A percentile compares a stretch with the other conserved stretches of the same genome.
Conservation (phyloP, 768 basidiomycete species). For the Epithele typhae region DNA sequence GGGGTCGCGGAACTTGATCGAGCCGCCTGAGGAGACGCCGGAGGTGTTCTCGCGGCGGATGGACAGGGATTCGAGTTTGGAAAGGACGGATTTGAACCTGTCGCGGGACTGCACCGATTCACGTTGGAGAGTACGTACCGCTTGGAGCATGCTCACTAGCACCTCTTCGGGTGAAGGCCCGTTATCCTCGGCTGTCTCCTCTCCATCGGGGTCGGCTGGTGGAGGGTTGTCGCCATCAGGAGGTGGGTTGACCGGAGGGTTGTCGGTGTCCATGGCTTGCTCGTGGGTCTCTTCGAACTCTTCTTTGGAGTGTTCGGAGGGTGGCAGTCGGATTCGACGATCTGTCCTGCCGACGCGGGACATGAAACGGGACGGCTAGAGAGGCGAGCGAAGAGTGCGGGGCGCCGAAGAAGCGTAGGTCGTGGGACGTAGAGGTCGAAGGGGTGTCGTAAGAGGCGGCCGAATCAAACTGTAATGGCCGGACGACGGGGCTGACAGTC, state of each 20-base stretch:
- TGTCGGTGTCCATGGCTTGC: too few species aligned
- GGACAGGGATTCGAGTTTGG: not conserved
- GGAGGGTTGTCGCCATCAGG: not conserved
- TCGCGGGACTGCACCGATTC: not conserved
- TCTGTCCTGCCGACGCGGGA: too few species aligned
- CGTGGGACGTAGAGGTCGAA: not conserved
- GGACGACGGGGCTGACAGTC: not conserved
- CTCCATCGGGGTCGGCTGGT: not conserved
- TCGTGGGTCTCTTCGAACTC: too few species aligned
- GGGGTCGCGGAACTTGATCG: too few species aligned
- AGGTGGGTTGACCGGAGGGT: not conserved
- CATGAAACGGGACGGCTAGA: too few species aligned
- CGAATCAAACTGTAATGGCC: conserved; percentile 4
- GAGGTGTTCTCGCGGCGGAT: not conserved
- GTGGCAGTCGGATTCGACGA: too few species aligned
- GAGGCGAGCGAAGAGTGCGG: not conserved
- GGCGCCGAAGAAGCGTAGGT: too few species aligned
- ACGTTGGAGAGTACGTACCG: conserved; percentile 1
- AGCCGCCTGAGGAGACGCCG: not conserved
- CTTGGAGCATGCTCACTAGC: not conserved
- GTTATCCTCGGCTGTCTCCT: not conserved
- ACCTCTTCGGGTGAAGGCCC: not conserved
- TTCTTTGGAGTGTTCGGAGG: too few species aligned
- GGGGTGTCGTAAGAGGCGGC: not conserved
- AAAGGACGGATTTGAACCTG: not conserved